These are phyloP conservation scores for Aureobasidium uvarum DNA, from an alignment of 2,329 filamentous ascomycete genomes.

Conservation along the genomic window DNA sequence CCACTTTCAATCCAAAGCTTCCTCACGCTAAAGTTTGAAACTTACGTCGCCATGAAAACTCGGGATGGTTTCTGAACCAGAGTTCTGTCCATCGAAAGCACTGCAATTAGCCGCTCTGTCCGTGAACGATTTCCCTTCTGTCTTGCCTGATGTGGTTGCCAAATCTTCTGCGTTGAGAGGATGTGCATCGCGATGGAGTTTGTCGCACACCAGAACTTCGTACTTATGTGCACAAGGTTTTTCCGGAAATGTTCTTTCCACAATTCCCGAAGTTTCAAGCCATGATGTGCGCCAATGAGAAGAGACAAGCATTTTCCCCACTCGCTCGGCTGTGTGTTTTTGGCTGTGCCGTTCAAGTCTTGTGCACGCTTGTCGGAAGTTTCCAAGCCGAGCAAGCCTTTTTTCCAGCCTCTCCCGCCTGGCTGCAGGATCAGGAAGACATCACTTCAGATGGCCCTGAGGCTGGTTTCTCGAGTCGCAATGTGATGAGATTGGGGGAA, in stretches of 20 bases:
- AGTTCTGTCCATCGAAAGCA: not conserved
- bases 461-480: not conserved
- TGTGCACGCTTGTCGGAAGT: conserved; percentile 16
- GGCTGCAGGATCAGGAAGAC: not conserved
- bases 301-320: conserved; percentile 22
- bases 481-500: not conserved
- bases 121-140: not conserved
- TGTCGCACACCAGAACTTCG: not conserved
- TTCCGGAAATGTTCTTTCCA: conserved; percentile 15
- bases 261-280: conserved; percentile 12
- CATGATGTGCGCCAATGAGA: not conserved
- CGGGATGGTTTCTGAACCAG: not conserved
- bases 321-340: not conserved
- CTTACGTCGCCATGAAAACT: not conserved
- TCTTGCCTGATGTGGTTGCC: not conserved
- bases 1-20: not conserved
- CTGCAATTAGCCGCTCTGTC: not conserved
- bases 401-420: conserved; percentile 15
- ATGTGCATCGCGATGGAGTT: not conserved
- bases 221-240: conserved; percentile 3
- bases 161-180: not conserved
- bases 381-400: conserved; percentile 22
- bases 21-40: not conserved
- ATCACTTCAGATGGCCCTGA: not conserved
- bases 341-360: conserved; percentile 14